A percentile compares a stretch with the other conserved stretches of the same genome.
Evolutionary conservation across 306 rosid genomes (phyloP).

Genomic region (Begonia loranthoides): DNA sequence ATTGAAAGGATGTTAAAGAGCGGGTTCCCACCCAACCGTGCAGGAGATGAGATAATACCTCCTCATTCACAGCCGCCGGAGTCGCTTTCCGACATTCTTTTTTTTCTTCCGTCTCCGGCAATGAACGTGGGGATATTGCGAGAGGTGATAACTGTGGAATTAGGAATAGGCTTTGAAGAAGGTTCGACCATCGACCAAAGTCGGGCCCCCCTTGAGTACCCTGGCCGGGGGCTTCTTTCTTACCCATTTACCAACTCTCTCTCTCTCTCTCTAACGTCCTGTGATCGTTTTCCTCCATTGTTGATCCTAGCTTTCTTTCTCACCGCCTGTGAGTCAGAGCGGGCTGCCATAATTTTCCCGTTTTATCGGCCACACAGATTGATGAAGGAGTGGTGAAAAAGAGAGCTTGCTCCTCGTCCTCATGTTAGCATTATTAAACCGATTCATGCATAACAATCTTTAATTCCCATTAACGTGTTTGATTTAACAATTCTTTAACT

Average conservation of each 20-base stretch:
- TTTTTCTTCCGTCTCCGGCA: slow-evolving; percentile 12
- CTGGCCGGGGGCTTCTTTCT: slow-evolving; percentile 28
- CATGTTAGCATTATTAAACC: too few relatives aligned
- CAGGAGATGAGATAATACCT: slow-evolving; percentile 3
- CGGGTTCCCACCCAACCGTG: slow-evolving; percentile 49
- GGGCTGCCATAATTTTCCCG: too few relatives aligned
- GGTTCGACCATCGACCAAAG: slow-evolving; percentile 17
- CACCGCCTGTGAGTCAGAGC: too few relatives aligned
- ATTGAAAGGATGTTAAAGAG: slow-evolving; percentile 36
- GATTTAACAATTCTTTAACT: too few relatives aligned
- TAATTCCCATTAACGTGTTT: too few relatives aligned
- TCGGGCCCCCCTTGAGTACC: slow-evolving; percentile 54
- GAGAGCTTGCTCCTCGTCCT: too few relatives aligned
- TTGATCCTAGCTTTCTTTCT: too few relatives aligned
- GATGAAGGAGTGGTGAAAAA: too few relatives aligned
- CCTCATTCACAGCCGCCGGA: not conserved
- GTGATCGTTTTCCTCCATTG: slow-evolving; percentile 3
- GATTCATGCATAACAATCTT: too few relatives aligned
- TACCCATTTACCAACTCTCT: slow-evolving; percentile 3
- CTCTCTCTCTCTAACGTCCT: not conserved
- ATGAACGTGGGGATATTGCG: slow-evolving; percentile 30
- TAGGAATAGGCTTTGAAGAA: not conserved
- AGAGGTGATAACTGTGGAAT: slow-evolving; percentile 48
- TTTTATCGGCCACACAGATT: too few relatives aligned
- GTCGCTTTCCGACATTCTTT: slow-evolving; percentile 1